Evolutionary conservation across 177 flowering plant genomes (phyloP).

Genomic region (Vitis hybrid): DNA sequence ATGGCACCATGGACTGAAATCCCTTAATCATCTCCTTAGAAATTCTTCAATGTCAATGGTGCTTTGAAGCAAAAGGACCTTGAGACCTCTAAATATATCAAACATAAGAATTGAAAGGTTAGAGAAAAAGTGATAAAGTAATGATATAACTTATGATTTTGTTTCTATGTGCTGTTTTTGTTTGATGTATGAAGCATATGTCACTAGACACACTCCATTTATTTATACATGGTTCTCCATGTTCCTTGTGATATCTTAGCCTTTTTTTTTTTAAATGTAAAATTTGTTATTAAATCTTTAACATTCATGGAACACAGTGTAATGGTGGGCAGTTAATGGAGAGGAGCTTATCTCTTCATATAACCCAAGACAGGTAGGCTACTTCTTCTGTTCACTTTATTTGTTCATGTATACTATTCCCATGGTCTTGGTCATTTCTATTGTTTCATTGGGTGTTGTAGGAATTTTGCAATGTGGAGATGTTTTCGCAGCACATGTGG

Average conservation of each 20-base stretch:
- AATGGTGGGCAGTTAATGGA: constrained; percentile 12
- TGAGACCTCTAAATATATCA: too few species aligned
- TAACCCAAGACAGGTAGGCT: constrained; percentile 1
- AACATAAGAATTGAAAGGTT: too few species aligned
- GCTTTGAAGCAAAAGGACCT: too few species aligned
- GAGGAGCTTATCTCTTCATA: constrained; percentile 14
- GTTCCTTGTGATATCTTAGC: not conserved
- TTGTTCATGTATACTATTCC: not conserved
- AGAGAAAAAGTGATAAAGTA: too few species aligned
- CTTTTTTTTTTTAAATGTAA: not conserved
- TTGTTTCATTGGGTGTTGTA: not conserved
- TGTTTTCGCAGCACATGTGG: constrained; percentile 28
- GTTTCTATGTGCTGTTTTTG: too few species aligned
- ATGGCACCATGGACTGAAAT: too few species aligned
- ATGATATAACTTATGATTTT: too few species aligned
- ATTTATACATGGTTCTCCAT: too few species aligned
- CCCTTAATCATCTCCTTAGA: too few species aligned
- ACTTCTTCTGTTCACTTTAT: not conserved
- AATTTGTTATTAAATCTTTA: not conserved
- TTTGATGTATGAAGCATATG: too few species aligned
- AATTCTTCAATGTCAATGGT: too few species aligned
- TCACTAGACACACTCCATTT: too few species aligned
- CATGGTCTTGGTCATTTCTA: not conserved
- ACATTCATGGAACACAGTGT: constrained; percentile 2
- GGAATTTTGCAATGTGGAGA: constrained; percentile 27